Conservation (phyloP, 805 yeast genomes). For the Candida schatavii region DNA sequence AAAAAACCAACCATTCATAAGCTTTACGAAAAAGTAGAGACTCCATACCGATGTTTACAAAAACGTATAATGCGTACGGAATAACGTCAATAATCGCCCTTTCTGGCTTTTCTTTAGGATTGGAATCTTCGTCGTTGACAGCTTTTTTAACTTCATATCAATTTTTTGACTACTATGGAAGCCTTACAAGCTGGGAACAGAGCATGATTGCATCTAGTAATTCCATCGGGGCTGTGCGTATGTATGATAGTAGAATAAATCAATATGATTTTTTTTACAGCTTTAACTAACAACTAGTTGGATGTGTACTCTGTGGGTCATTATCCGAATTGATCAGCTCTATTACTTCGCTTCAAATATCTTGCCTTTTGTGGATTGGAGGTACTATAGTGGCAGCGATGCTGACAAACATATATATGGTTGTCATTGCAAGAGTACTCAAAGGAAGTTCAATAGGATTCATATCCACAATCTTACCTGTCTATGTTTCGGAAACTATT, state of each 20-base stretch:
- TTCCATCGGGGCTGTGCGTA: conserved; percentile 36
- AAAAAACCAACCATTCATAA: too few species aligned
- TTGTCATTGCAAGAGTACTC: conserved; percentile 26
- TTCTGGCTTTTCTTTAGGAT: conserved; percentile 25
- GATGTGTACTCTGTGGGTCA: conserved; percentile 28
- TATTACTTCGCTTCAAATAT: conserved; percentile 19
- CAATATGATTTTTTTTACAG: neutral
- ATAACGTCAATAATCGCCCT: conserved; percentile 21
- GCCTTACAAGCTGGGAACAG: conserved; percentile 18
- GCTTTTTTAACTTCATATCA: conserved; percentile 18
- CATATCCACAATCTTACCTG: conserved; percentile 27
- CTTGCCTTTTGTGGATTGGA: conserved; percentile 25
- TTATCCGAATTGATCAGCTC: conserved; percentile 29
- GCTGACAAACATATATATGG: conserved; percentile 21
- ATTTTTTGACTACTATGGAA: conserved; percentile 20
- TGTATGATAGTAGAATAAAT: conserved; percentile 13
- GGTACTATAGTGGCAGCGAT: conserved; percentile 24
- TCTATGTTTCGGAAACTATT: conserved; percentile 29
- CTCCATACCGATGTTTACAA: conserved; percentile 8
- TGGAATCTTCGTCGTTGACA: conserved; percentile 25
- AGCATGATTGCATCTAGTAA: conserved; percentile 24
- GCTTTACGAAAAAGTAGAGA: too few species aligned
- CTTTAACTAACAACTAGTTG: conserved; percentile 20
- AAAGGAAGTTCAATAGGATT: conserved; percentile 34
- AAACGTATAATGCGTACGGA: conserved; percentile 15